phyloP scores from a whole-genome alignment of 2,329 filamentous ascomycete species.

The Fusarium buxicola region DNA sequence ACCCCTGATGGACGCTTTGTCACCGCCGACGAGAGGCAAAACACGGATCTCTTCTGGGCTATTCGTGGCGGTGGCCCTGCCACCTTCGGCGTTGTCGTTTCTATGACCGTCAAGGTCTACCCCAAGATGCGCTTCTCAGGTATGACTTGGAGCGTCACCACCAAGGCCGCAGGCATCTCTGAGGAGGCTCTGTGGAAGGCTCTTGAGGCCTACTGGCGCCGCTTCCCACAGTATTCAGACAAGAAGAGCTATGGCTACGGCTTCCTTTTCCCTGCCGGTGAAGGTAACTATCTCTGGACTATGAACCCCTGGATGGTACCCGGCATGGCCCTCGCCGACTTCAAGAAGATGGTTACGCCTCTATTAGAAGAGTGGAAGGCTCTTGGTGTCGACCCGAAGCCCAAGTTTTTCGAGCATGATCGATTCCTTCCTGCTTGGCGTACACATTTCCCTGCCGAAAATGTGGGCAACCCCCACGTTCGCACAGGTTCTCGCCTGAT shows the following conservation, averaged over 20 bases:
- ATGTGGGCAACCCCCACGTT: slow-evolving; percentile 40
- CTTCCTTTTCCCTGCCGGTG: slow-evolving; percentile 39
- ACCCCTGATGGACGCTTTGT: slow-evolving; percentile 60
- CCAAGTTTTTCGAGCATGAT: slow-evolving; percentile 42
- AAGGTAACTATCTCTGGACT: slow-evolving; percentile 47
- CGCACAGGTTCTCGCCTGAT: slow-evolving; percentile 47
- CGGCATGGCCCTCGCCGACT: slow-evolving; percentile 46
- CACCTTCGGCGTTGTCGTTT: slow-evolving; percentile 59
- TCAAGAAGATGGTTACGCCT: slow-evolving; percentile 42
- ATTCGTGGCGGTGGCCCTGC: slow-evolving; percentile 66
- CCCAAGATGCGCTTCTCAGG: slow-evolving; percentile 50
- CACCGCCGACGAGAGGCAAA: slow-evolving; percentile 54
- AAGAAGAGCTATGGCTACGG: slow-evolving; percentile 45
- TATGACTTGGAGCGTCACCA: slow-evolving; percentile 45
- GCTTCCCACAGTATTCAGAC: slow-evolving; percentile 43
- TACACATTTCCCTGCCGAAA: slow-evolving; percentile 42
- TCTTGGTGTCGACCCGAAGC: slow-evolving; percentile 47
- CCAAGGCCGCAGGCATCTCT: slow-evolving; percentile 38
- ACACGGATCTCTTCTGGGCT: slow-evolving; percentile 71
- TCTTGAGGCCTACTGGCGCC: slow-evolving; percentile 41
- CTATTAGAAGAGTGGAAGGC: slow-evolving; percentile 46
- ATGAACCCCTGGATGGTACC: slow-evolving; percentile 48
- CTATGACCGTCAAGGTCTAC: slow-evolving; percentile 52
- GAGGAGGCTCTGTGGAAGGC: slow-evolving; percentile 48
- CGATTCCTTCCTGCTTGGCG: slow-evolving; percentile 46